These are phyloP conservation scores for Tetracladium setigerum DNA, from an alignment of 495 filamentous ascomycete species.

Conservation along the genomic window DNA sequence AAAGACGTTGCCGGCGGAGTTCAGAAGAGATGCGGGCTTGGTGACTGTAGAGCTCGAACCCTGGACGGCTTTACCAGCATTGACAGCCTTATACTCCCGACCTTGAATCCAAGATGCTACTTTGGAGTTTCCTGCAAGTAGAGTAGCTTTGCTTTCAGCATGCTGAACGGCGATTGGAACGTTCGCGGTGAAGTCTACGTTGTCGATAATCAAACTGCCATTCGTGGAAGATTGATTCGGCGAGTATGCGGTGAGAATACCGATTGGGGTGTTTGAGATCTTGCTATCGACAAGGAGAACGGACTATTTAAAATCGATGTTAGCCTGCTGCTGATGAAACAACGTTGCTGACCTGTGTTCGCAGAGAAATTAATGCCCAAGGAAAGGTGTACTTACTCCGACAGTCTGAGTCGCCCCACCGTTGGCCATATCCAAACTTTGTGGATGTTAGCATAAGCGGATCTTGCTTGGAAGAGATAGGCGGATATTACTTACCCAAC, in stretches of 20 bases:
- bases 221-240: constrained; percentile 56
- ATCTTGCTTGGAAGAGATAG: too few relatives aligned
- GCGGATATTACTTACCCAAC: constrained; percentile 35
- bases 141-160: constrained; percentile 39
- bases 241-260: constrained; percentile 66
- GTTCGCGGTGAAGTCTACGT: constrained; percentile 62
- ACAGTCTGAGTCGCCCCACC: constrained; percentile 17
- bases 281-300: constrained; percentile 74
- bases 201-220: constrained; percentile 76
- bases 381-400: background rate
- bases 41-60: constrained; percentile 35
- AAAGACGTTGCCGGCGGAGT: constrained; percentile 46
- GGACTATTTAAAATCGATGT: constrained; percentile 36
- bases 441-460: too few relatives aligned
- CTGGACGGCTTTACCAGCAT: constrained; percentile 41
- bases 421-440: constrained; percentile 61
- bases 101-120: constrained; percentile 72
- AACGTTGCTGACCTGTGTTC: constrained; percentile 7
- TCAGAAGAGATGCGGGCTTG: constrained; percentile 53
- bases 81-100: constrained; percentile 46
- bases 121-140: constrained; percentile 65
- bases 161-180: constrained; percentile 47
- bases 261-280: constrained; percentile 64
- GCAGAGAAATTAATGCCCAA: too few relatives aligned
- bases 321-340: constrained; percentile 74